These are phyloP conservation scores for Neurospora sp. DNA, from an alignment of 495 filamentous ascomycete species.

Conservation along the genomic window DNA sequence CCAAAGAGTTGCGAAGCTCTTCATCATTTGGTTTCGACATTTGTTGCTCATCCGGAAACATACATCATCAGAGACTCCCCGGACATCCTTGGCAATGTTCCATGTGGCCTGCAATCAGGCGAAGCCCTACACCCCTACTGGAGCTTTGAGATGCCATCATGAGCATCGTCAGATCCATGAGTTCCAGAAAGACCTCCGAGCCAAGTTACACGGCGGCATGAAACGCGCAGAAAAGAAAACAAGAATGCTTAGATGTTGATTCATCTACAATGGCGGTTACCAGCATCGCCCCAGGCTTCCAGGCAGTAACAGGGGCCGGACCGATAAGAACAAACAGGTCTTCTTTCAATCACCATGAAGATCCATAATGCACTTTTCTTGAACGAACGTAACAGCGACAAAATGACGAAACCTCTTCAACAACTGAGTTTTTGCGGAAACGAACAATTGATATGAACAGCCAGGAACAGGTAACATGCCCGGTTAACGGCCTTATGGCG, in stretches of 20 bases:
- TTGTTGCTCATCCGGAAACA: background rate
- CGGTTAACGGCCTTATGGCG: background rate
- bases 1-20: background rate
- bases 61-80: background rate
- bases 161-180: background rate
- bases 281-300: background rate
- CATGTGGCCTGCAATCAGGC: background rate
- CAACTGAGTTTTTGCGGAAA: background rate
- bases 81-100: background rate
- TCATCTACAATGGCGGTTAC: background rate
- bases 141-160: background rate
- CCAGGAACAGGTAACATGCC: background rate
- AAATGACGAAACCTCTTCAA: background rate
- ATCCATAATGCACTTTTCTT: background rate
- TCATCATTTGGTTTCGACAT: background rate
- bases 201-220: background rate
- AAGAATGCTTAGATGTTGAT: background rate
- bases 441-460: background rate
- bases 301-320: background rate
- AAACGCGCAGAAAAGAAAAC: background rate
- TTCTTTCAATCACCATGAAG: background rate
- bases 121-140: background rate
- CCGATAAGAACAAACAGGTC: background rate
- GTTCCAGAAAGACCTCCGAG: background rate
- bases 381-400: background rate